Base-by-base conservation (phyloP, 257 asterid genomes). In the Handroanthus guayacan region DNA sequence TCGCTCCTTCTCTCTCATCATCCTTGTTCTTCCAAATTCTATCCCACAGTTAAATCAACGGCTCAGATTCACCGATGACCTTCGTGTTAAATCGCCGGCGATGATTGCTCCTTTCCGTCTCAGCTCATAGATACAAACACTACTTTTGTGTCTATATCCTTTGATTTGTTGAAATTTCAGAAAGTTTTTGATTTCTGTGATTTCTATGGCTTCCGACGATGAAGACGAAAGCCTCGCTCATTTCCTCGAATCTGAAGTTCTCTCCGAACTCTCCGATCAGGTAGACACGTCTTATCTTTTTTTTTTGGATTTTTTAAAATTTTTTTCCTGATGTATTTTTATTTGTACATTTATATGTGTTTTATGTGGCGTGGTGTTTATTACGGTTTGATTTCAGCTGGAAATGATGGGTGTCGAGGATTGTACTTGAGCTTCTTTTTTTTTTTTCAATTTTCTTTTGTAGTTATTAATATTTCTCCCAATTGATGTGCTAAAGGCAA, bases 231-330 rank as follows among this genome's bases (percentile, higher is more conserved):
- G 71, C 69, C 97, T 95, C 64, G 98, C 88, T 52, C 87, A 86
- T 67, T 95, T 89, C 79, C 96, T 95, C 50, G 98, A 95, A 86
- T 83, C 91, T 6, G 99, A 95, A 72, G 84, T 93, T 68, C 91
- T 91, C 60, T 81, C 89, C 2, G 90, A 79, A 64, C 41, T 86
- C 76, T 89, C 96, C 80, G 96, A 95, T 64, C 87, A 74, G 98
- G 98, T 89, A 69, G 48, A 50, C 11, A 14, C 4, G 7, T 58
- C 9, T 74, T 12, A 3, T 20, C 1, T 14, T 12, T 67, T 55
- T 14, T 51, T 0, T 51, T 0, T 36, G 16, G 45, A 13, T 25
- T 71, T 64, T 74, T 18, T 62, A 4, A 5, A 54, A 5, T 62
- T 2, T 69, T 48, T 71, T 12, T 47, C 31, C 44, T 36, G 44